Conservation (phyloP, 2,329 filamentous ascomycete genomes). For the Botrytis fabae region DNA sequence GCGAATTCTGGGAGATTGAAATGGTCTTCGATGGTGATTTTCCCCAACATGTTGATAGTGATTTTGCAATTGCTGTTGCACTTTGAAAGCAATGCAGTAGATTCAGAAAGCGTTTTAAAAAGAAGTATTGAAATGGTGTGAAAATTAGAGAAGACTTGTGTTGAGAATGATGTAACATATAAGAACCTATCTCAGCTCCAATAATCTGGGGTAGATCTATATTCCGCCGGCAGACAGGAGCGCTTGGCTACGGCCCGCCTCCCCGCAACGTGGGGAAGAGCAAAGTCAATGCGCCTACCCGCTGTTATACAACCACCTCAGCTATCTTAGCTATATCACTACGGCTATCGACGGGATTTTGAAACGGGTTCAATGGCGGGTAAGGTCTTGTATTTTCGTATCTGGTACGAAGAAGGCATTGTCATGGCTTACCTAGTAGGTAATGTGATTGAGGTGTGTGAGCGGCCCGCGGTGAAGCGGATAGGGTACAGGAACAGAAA, state of each 20-base stretch:
- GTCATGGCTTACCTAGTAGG: not conserved
- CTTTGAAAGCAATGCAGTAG: not conserved
- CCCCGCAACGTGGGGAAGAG: not conserved
- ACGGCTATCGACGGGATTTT: not conserved
- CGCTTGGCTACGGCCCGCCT: not conserved
- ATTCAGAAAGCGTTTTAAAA: not conserved
- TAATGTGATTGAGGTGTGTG: not conserved
- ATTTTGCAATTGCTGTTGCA: not conserved
- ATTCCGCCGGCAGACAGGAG: not conserved
- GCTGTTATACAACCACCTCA: not conserved
- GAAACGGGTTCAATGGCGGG: not conserved
- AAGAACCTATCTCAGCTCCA: not conserved
- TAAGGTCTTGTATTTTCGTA: not conserved
- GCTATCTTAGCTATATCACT: too few species aligned
- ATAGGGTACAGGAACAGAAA: not conserved
- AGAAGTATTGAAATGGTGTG: not conserved
- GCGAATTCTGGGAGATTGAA: conserved; percentile 43
- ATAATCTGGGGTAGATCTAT: not conserved
- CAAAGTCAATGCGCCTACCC: not conserved
- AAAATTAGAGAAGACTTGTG: not conserved
- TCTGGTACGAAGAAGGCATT: not conserved
- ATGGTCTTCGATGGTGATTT: conserved; percentile 18
- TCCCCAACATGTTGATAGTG: not conserved
- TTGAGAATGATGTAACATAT: not conserved
- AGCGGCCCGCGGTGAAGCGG: not conserved